Conservation (phyloP, 352 stramenopile genomes). For the Phytopythium boreale region DNA sequence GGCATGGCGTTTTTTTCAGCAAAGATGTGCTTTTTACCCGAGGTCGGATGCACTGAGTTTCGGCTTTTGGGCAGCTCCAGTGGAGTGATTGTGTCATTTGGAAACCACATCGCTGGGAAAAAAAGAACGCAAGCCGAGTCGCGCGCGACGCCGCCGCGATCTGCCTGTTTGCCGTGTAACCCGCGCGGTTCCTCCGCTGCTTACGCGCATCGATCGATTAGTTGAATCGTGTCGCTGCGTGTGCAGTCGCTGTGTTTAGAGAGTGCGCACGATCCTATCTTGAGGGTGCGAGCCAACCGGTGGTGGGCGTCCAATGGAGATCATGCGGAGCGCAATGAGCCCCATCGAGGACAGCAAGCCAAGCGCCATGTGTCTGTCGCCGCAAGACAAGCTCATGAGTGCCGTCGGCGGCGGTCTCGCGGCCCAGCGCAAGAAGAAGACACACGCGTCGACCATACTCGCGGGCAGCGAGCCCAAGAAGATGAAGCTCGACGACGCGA, state of each 20-base stretch:
- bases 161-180: conserved; percentile 8
- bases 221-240: conserved; percentile 13
- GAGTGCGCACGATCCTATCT: background rate
- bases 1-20: conserved; percentile 1
- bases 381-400: conserved; percentile 63
- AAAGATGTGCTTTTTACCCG: conserved; percentile 4
- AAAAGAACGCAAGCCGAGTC: conserved; percentile 8
- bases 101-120: conserved; percentile 7
- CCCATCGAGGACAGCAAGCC: conserved; percentile 44
- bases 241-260: conserved; percentile 7
- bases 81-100: conserved; percentile 9
- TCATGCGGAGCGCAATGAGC: conserved; percentile 24
- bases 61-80: no score
- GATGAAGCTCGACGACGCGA: conserved; percentile 28
- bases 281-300: background rate
- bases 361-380: conserved; percentile 55
- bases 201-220: conserved; percentile 10
- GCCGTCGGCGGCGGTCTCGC: conserved; percentile 11
- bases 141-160: conserved; percentile 1
- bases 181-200: conserved; percentile 1
- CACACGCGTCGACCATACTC: conserved; percentile 14
- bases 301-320: background rate
- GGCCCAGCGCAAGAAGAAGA: conserved; percentile 42
- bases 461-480: conserved; percentile 25
- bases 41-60: background rate